phyloP scores from a whole-genome alignment of 139 green algal genomes.

The Picochlorum sp. region DNA sequence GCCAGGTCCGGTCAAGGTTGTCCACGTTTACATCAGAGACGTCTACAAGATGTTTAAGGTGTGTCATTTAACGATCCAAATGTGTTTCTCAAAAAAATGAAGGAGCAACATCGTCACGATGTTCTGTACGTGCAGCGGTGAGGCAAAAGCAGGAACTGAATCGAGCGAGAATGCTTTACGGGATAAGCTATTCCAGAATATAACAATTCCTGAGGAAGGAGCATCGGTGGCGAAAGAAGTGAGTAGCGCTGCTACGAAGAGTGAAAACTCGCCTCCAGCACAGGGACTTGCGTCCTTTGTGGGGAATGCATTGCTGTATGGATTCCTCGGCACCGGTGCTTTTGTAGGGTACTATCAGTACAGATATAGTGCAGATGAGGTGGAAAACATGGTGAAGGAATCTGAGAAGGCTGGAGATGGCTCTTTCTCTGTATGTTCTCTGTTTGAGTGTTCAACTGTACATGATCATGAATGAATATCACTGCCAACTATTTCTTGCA shows the following conservation, averaged over 20 bases:
- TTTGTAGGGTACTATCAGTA: constrained; percentile 64
- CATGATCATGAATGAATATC: background rate
- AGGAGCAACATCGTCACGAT: too few relatives aligned
- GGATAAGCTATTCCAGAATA: constrained; percentile 39
- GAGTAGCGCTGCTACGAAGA: background rate
- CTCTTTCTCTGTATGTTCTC: constrained; percentile 5
- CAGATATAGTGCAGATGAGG: constrained; percentile 18
- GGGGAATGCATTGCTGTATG: constrained; percentile 47
- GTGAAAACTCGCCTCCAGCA: too few relatives aligned
- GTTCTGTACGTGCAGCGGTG: too few relatives aligned
- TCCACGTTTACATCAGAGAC: constrained; percentile 12
- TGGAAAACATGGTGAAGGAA: constrained; percentile 35
- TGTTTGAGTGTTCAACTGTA: background rate
- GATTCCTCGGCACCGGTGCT: constrained; percentile 24
- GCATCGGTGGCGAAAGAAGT: constrained; percentile 6
- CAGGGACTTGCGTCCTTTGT: constrained; percentile 3
- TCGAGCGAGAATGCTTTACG: background rate
- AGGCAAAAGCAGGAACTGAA: too few relatives aligned
- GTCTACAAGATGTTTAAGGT: too few relatives aligned
- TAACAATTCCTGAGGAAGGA: constrained; percentile 11
- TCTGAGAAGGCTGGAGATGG: constrained; percentile 23
- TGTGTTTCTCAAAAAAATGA: too few relatives aligned
- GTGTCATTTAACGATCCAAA: background rate
- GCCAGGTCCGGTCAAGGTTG: background rate
- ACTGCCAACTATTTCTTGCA: background rate